Evolutionary conservation across 352 stramenopile genomes (phyloP), one percentile per base, ranked within the genome.

Genomic region (Phytophthora citrophthora): DNA sequence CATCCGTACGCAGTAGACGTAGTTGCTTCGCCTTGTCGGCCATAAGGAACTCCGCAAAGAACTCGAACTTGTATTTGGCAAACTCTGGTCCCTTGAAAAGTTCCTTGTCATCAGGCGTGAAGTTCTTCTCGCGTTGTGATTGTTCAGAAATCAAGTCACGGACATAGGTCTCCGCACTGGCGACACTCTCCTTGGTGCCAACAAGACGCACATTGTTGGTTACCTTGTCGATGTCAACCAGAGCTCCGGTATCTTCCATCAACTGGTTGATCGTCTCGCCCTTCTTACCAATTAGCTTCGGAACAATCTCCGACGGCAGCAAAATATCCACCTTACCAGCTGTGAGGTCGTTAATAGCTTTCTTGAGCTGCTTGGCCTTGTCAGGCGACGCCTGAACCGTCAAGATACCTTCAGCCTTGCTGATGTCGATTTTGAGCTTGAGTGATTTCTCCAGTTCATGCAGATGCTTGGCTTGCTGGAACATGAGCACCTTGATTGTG

Each of bases 241-340:
- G 66, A 13, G 73, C 79, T 13, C 79, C 86, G 4, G 86, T 89
- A 61, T 94, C 80, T 53, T 91, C 81, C 86, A 94, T 94, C 43
- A 92, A 62, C 62, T 92, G 81, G 56, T 90, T 91, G 59, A 94
- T 92, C 2, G 83, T 89, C 70, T 94, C 86, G 38, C 86, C 86
- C 51, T 94, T 94, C 72, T 90, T 91, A 34, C 86, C 86, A 68
- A 94, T 94, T 8, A 94, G 72, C 68, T 94, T 92, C 4, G 86
- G 86, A 26, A 94, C 79, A 32, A 94, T 81, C 45, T 94, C 86
- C 2, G 72, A 72, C n/a, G 86, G 79, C 36, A 94, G 49, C 26
- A 72, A 57, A 36, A 94, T 86, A 31, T 88, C 80, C 32, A 81
- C 66, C 23, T 86, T 90, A 15, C 70, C 65, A 24, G 72, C 72